Conservation (phyloP, 768 basidiomycete genomes). For the Dioszegia hungarica region DNA sequence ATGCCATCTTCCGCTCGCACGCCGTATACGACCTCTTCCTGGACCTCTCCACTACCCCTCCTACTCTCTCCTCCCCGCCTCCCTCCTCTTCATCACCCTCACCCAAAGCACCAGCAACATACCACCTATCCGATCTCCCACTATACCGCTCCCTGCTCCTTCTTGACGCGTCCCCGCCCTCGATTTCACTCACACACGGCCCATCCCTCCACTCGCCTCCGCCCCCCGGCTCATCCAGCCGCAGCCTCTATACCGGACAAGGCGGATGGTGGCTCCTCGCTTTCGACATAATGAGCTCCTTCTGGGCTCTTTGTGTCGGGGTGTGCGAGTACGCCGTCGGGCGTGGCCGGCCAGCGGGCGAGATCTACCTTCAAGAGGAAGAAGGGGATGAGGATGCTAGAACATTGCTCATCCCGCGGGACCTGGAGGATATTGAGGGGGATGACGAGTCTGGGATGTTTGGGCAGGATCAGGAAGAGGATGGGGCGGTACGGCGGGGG, state of each 20-base stretch:
- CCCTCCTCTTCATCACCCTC: no score
- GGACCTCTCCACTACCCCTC: constrained; percentile 34
- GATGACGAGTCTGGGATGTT: constrained; percentile 6
- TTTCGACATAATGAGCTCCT: constrained; percentile 25
- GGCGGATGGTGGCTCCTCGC: constrained; percentile 38
- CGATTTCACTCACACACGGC: constrained; percentile 7
- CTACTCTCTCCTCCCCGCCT: constrained; percentile 4
- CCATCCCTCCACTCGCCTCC: neutral
- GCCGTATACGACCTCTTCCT: constrained; percentile 41
- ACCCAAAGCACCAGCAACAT: constrained; percentile 7
- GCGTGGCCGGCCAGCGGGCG: constrained; percentile 17
- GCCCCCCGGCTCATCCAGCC: neutral
- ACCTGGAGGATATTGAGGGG: constrained; percentile 5
- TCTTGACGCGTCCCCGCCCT: constrained; percentile 17
- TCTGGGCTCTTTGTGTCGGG: constrained; percentile 43
- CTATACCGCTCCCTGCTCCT: constrained; percentile 35
- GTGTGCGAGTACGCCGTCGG: constrained; percentile 44
- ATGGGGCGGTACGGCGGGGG: constrained; percentile 24
- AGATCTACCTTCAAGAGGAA: constrained; percentile 18
- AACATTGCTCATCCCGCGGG: constrained; percentile 3
- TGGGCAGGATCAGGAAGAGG: constrained; percentile 9
- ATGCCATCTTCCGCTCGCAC: constrained; percentile 42
- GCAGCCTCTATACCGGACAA: constrained; percentile 3
- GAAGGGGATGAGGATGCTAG: constrained; percentile 34
- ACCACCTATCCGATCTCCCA: constrained; percentile 37